Evolutionary conservation across 768 basidiomycete genomes (phyloP).

Genomic region (Russula griseocarnosa): DNA sequence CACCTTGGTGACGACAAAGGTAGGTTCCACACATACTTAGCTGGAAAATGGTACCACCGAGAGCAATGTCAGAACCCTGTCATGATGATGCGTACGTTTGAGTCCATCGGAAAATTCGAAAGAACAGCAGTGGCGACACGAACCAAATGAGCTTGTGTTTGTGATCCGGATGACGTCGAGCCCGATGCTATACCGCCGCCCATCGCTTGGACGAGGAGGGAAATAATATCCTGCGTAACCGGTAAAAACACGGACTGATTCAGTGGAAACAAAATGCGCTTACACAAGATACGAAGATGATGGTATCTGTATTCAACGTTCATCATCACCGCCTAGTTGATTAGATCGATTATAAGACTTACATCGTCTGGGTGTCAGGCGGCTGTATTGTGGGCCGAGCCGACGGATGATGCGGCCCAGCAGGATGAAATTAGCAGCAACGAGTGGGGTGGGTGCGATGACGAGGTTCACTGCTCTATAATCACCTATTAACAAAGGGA

Average conservation of each 20-base stretch:
- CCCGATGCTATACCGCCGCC: constrained; percentile 23
- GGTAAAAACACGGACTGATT: neutral
- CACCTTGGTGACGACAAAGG: neutral
- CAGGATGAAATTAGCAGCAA: constrained; percentile 27
- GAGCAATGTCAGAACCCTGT: constrained; percentile 22
- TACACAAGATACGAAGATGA: constrained; percentile 23
- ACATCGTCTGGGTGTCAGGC: constrained; percentile 24
- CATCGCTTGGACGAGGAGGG: constrained; percentile 19
- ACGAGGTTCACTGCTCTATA: constrained; percentile 16
- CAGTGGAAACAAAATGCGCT: neutral
- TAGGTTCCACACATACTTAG: constrained; percentile 8
- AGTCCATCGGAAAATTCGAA: neutral
- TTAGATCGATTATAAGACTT: neutral
- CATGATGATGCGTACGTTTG: neutral
- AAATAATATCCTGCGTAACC: constrained; percentile 20
- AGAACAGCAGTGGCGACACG: neutral
- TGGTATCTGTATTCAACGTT: constrained; percentile 14
- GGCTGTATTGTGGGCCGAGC: constrained; percentile 24
- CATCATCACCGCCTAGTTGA: neutral
- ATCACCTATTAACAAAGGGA: neutral
- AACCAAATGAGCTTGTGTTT: constrained; percentile 2
- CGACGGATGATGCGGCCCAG: constrained; percentile 24
- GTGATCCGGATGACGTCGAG: neutral
- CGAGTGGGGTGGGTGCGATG: constrained; percentile 25
- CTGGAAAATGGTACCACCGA: constrained; percentile 26